A percentile compares a stretch with the other conserved stretches of the same genome.
Evolutionary conservation across 2,329 filamentous ascomycete genomes (phyloP).

Genomic region (Apiospora sp.): DNA sequence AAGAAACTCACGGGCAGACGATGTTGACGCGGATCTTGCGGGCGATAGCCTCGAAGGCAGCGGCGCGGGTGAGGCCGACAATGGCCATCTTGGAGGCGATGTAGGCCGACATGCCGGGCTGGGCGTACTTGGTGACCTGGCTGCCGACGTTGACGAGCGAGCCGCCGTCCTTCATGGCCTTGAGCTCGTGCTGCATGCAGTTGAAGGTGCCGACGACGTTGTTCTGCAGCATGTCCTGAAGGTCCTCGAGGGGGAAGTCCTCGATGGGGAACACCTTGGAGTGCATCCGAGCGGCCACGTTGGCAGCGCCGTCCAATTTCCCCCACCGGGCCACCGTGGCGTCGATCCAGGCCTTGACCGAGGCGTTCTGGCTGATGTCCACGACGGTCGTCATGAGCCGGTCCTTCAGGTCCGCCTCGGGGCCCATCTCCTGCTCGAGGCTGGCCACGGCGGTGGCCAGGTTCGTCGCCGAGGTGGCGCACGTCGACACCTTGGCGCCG

Average conservation of each 20-base stretch:
- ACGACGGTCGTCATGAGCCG: conserved; percentile 31
- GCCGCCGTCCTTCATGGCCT: conserved; percentile 45
- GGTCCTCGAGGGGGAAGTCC: conserved; percentile 46
- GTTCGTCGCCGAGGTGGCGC: conserved; percentile 38
- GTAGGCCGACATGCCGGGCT: conserved; percentile 40
- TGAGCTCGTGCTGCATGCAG: conserved; percentile 56
- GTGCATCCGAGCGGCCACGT: conserved; percentile 39
- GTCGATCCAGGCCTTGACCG: conserved; percentile 44
- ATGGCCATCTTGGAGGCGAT: conserved; percentile 41
- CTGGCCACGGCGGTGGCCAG: conserved; percentile 37
- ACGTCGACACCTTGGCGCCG: conserved; percentile 42
- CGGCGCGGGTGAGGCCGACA: conserved; percentile 38
- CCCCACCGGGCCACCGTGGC: conserved; percentile 41
- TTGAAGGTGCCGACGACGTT: conserved; percentile 57
- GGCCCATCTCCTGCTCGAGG: conserved; percentile 37
- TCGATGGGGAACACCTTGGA: conserved; percentile 27
- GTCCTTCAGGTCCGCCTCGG: conserved; percentile 24
- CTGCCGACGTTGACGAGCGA: conserved; percentile 55
- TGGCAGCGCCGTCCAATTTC: conserved; percentile 44
- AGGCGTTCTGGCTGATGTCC: conserved; percentile 40
- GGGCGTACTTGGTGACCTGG: conserved; percentile 48
- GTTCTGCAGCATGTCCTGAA: conserved; percentile 50
- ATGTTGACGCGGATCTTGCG: conserved; percentile 34
- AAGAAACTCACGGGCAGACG: conserved; percentile 34
- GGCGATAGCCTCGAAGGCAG: conserved; percentile 39